A percentile compares a stretch with the other conserved stretches of the same genome.
These are phyloP conservation scores for Cutaneotrichosporon cavernicola DNA, from an alignment of 1,284 basidiomycete genomes.

Conservation along the genomic window DNA sequence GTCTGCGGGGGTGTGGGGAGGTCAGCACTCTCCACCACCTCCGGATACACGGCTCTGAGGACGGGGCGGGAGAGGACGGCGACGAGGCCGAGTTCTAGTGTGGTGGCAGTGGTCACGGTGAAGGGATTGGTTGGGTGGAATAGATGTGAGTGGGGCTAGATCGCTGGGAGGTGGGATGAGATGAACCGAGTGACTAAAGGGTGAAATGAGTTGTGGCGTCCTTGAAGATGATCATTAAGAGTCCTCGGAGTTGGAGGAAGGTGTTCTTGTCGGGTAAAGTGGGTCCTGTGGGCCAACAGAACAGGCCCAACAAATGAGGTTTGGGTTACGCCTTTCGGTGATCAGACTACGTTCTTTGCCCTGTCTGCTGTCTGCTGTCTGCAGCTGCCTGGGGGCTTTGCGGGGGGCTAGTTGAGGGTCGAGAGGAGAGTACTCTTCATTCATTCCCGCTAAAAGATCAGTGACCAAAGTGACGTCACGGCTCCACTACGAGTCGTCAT, in stretches of 20 bases:
- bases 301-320: too few species aligned
- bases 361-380: too few species aligned
- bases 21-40: slow-evolving; percentile 2
- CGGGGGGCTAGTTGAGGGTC: too few species aligned
- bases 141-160: neutral
- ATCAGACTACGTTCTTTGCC: too few species aligned
- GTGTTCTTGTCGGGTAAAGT: too few species aligned
- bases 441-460: neutral
- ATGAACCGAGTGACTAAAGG: neutral
- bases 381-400: too few species aligned
- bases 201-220: neutral
- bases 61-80: slow-evolving; percentile 49
- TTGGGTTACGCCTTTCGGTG: too few species aligned
- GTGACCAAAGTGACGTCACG: neutral
- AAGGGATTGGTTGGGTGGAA: neutral
- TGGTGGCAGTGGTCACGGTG: slow-evolving; percentile 37
- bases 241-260: too few species aligned
- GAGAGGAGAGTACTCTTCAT: neutral
- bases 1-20: slow-evolving; percentile 10
- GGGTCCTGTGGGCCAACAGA: too few species aligned
- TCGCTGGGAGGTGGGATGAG: neutral
- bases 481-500: neutral
- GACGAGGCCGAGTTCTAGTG: slow-evolving; percentile 48
- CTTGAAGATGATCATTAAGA: neutral
- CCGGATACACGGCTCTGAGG: slow-evolving; percentile 48